Evolutionary conservation across 305 asterid species (phyloP).

Genomic region (Ajuga reptans): DNA sequence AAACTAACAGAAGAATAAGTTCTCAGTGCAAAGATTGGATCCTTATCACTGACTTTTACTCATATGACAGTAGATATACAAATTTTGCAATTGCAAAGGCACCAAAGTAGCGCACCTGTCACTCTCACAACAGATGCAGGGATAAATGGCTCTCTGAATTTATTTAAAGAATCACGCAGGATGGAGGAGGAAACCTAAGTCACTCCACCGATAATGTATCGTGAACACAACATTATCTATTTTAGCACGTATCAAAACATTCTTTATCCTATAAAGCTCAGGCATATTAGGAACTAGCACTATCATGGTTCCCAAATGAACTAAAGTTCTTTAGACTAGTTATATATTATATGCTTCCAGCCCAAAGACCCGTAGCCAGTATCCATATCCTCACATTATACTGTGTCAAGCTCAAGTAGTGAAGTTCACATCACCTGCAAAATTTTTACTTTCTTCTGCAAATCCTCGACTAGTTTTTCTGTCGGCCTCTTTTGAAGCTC

Average conservation of each 20-base stretch:
- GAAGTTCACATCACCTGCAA: constrained; percentile 59
- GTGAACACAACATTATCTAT: background rate
- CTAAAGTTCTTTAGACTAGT: background rate
- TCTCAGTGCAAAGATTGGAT: background rate
- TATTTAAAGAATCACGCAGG: background rate
- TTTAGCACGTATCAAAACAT: background rate
- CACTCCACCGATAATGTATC: background rate
- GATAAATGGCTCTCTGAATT: constrained; percentile 6
- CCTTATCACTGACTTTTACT: background rate
- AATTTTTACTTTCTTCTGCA: constrained; percentile 87
- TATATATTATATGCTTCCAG: background rate
- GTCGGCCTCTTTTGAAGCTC: constrained; percentile 90
- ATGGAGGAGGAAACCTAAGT: background rate
- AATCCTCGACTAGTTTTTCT: constrained; percentile 73
- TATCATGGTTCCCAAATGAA: background rate
- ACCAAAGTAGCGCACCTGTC: background rate
- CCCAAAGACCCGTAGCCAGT: background rate
- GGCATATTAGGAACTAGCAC: background rate
- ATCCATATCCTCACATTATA: constrained; percentile 5
- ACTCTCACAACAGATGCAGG: background rate
- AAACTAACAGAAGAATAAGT: background rate
- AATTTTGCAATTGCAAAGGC: background rate
- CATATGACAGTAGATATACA: background rate
- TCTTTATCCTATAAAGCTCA: background rate
- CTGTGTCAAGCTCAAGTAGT: constrained; percentile 10